Conservation (phyloP, 23 red algal genomes). For the Gracilaria domingensis region DNA sequence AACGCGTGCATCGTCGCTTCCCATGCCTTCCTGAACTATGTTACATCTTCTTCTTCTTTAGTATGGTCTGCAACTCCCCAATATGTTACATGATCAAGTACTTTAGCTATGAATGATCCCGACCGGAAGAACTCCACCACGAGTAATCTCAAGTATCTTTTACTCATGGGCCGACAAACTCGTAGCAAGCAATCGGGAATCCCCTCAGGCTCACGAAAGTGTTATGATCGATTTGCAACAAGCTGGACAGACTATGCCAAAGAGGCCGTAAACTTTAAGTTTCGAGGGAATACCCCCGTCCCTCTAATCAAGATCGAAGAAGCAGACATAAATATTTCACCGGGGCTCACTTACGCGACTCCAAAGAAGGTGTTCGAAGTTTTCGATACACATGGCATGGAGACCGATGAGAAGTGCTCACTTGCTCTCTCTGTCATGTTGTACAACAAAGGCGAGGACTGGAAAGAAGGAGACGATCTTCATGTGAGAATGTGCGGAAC, state of each 20-base stretch:
- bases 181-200: background rate
- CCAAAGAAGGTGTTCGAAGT: constrained; percentile 1
- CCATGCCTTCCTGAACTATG: too few species aligned
- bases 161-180: background rate
- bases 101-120: too few species aligned
- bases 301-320: constrained; percentile 25
- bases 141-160: too few species aligned
- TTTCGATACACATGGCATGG: background rate
- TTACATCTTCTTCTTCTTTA: too few species aligned
- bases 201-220: background rate
- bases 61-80: too few species aligned
- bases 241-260: constrained; percentile 29
- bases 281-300: background rate
- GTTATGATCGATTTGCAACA: constrained; percentile 35
- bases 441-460: constrained; percentile 8
- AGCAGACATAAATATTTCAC: background rate
- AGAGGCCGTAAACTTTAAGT: constrained; percentile 5
- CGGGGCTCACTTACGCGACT: constrained; percentile 15
- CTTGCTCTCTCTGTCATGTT: constrained; percentile 6
- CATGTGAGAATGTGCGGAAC: background rate
- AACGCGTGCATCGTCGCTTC: too few species aligned
- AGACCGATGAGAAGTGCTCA: background rate
- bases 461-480: constrained; percentile 9
- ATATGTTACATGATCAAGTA: too few species aligned
- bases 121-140: too few species aligned